Base-by-base conservation (phyloP, 495 filamentous ascomycete species). In the Aspergillus carlsbadensis region DNA sequence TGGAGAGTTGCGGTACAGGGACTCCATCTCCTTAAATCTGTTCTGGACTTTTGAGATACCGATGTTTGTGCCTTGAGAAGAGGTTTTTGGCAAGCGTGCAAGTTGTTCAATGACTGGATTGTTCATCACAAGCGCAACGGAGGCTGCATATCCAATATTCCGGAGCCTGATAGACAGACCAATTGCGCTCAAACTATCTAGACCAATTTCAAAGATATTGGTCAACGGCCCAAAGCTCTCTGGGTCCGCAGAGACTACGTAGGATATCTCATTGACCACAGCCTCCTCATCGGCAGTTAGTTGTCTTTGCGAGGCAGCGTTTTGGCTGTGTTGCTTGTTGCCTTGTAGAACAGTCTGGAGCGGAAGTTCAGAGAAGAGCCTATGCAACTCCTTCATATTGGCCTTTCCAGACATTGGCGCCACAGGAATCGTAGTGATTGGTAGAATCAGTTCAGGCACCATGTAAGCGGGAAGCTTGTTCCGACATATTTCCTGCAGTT, bases 161-260 rank as follows among this genome's bases (percentile, higher is more conserved):
- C 83, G 84, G 14, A 93, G 75, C 45, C 80, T 76, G 5, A 89
- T 81, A 1, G 87, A 82, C 2, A 90, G 74, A 60, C 84, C 87
- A 18, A 74, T 74, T 15, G 63, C 71, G 18, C 62, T 72, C 7
- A 74, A 55, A 52, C 71, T 74, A 51, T 74, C 71, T n/a, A 74
- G 35, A 8, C 71, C 71, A 21, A 69, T 57, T 22, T 64, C 62
- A 35, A 74, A 74, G 15, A 74, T 60, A 4, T 83, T 85, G 3
- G 81, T 81, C n/a, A 72, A 62, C 15, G 77, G 78, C 13, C 65
- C 65, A 33, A 93, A 69, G 1, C 71, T 61, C 7, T 72, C 65
- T n/a, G 70, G 64, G 5, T 78, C 65, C 1, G 29, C 45, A 4
- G 65, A 57, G 18, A 65, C 46, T 10, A 68, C 53, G n/a, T 33